Percentiles rank a stretch among this genome's conserved stretches.
These are phyloP conservation scores for Lotmaria passim DNA, from an alignment of 208 protist species.

Conservation along the genomic window DNA sequence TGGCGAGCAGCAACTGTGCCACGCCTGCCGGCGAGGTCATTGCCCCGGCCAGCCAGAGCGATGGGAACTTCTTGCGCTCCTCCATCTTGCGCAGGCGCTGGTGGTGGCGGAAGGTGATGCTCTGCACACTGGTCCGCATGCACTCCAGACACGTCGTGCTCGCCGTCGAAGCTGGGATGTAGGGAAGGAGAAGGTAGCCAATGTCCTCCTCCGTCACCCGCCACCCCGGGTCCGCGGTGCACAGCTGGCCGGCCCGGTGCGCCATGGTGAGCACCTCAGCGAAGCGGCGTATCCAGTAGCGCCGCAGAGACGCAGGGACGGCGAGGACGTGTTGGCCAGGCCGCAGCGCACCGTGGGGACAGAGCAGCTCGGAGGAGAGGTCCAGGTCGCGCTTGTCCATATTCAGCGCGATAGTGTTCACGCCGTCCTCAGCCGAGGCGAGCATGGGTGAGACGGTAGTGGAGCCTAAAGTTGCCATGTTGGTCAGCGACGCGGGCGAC, in stretches of 20 bases:
- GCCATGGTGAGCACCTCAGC: constrained; percentile 38
- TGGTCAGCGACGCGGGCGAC: background rate
- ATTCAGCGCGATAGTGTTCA: constrained; percentile 12
- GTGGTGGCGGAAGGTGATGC: constrained; percentile 43
- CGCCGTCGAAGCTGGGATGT: constrained; percentile 35
- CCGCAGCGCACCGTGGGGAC: constrained; percentile 56
- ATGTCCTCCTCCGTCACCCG: constrained; percentile 28
- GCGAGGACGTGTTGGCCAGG: constrained; percentile 43
- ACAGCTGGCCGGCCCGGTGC: constrained; percentile 29
- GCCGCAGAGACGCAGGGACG: constrained; percentile 51
- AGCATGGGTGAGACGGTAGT: constrained; percentile 22
- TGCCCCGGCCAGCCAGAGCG: constrained; percentile 48
- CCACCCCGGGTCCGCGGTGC: constrained; percentile 24
- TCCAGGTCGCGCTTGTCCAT: constrained; percentile 23
- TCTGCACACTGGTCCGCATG: constrained; percentile 44
- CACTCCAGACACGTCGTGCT: constrained; percentile 52
- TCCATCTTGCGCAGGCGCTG: constrained; percentile 41
- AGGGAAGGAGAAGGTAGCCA: constrained; percentile 39
- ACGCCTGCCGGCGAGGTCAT: constrained; percentile 38
- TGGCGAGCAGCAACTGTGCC: constrained; percentile 33
- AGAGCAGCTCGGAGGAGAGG: constrained; percentile 36
- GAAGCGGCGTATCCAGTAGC: constrained; percentile 56
- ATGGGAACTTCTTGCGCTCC: constrained; percentile 59
- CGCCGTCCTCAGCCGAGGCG: background rate
- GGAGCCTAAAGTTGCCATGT: constrained; percentile 5